Base-by-base conservation (phyloP, 495 filamentous ascomycete species). In the Aspergillus olivimuriae region DNA sequence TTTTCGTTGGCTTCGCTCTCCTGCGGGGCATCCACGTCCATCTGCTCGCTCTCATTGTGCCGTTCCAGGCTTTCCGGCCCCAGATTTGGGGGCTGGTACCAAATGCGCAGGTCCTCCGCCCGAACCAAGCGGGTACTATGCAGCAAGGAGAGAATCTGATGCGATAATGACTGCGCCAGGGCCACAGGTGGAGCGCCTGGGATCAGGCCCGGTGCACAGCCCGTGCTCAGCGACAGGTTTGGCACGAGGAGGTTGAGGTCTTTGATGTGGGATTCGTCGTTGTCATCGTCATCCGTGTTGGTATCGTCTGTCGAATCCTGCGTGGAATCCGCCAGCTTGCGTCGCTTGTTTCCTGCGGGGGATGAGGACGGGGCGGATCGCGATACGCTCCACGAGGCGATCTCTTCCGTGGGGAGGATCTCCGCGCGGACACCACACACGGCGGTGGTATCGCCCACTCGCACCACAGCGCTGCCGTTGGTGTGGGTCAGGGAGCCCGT, bases 351-450 rank as follows among this genome's bases (percentile, higher is more conserved):
- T 2, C 51, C 24, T 14, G 51, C 34, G 7, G 47, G n/a, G 5
- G 44, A 44, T 4, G 66, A 61, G 11, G 44, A 31, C 0, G 61
- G 39, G 2, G 65, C 57, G 9, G 60, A 37, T 9, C 55, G 50
- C 12, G 58, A 66, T 4, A 67, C 66, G 23, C 77, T 77, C 66
- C 76, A 83, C 34, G 80, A 76, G 21, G 85, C 75, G 33, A 91
- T 83, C 49, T 82, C 72, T 7, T 72, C 65, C 8, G 81, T 85
- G 35, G 77, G 73, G n/a, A 97, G 64, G 14, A 94, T 78, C 65
- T 97, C 92, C 15, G 75, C 90, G 16, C 89, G 78, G 17, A 97
- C 80, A 34, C 92, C 92, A 62, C 89, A 95, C 15, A 98, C 87
- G 5, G 89, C 87, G 0, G 88, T 85, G 6, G 89, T 96, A 60